Conservation (phyloP, 805 yeast species). For the Wickerhamiella cacticola region DNA sequence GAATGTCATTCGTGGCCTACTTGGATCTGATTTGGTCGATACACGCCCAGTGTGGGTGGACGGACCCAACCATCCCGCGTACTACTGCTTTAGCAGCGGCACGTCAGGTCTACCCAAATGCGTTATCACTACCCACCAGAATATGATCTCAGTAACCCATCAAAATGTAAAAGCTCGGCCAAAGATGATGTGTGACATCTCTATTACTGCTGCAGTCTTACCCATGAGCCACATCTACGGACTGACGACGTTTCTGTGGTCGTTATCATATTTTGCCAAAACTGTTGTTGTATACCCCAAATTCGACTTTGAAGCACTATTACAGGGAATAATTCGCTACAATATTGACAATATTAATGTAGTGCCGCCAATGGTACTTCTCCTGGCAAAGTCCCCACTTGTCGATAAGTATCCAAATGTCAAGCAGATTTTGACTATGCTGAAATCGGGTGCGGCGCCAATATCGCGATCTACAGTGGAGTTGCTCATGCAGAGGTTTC, state of each 20-base stretch:
- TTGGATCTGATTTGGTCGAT: background rate
- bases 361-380: conserved; percentile 34
- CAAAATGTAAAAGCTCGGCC: conserved; percentile 18
- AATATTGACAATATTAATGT: conserved; percentile 33
- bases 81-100: conserved; percentile 27
- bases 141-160: conserved; percentile 33
- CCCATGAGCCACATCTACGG: conserved; percentile 30
- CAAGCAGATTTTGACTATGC: conserved; percentile 29
- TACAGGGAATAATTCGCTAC: conserved; percentile 24
- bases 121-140: conserved; percentile 50
- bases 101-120: conserved; percentile 62
- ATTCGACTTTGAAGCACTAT: conserved; percentile 28
- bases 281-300: conserved; percentile 23
- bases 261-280: conserved; percentile 18
- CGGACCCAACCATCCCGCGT: conserved; percentile 19
- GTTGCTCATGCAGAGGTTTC: conserved; percentile 12
- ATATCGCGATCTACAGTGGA: conserved; percentile 25
- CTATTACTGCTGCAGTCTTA: conserved; percentile 24
- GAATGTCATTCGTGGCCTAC: background rate
- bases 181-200: conserved; percentile 17
- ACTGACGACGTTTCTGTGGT: conserved; percentile 24
- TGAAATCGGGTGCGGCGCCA: conserved; percentile 36
- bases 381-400: conserved; percentile 36
- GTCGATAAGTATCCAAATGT: conserved; percentile 36
- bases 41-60: conserved; percentile 12